A percentile compares a stretch with the other conserved stretches of the same genome.
These are phyloP conservation scores for Pestalotiopsis sp. DNA, from an alignment of 2,329 filamentous ascomycete species.

Conservation along the genomic window DNA sequence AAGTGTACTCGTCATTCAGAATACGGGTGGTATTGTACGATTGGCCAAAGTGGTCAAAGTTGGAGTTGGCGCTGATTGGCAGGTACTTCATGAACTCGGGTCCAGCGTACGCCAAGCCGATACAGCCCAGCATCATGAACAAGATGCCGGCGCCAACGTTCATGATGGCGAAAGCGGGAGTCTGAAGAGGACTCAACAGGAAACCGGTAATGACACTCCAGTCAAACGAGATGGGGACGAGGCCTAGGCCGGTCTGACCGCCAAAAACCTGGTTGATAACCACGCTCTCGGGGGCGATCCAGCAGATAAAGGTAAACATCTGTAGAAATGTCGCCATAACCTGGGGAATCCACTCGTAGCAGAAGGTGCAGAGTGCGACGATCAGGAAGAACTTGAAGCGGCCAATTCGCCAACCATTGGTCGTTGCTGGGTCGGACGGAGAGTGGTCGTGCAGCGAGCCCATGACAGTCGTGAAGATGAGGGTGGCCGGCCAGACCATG, in stretches of 20 bases:
- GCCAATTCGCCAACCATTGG: slow-evolving; percentile 59
- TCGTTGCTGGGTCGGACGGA: slow-evolving; percentile 47
- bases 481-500: slow-evolving; percentile 64
- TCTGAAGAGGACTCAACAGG: slow-evolving; percentile 48
- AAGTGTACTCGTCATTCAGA: slow-evolving; percentile 40
- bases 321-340: slow-evolving; percentile 64
- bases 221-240: slow-evolving; percentile 62
- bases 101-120: slow-evolving; percentile 46
- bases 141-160: slow-evolving; percentile 56
- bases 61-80: slow-evolving; percentile 46
- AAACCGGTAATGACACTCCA: slow-evolving; percentile 50
- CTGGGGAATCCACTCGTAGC: slow-evolving; percentile 64
- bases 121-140: slow-evolving; percentile 43
- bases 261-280: slow-evolving; percentile 66
- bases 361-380: slow-evolving; percentile 49
- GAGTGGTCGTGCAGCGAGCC: slow-evolving; percentile 64
- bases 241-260: slow-evolving; percentile 55
- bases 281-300: slow-evolving; percentile 59
- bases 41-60: slow-evolving; percentile 50
- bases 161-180: slow-evolving; percentile 56
- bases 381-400: slow-evolving; percentile 59
- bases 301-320: slow-evolving; percentile 61
- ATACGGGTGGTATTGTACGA: slow-evolving; percentile 47
- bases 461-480: slow-evolving; percentile 62
- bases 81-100: slow-evolving; percentile 46